These are phyloP conservation scores for Prunus dulcis DNA, from an alignment of 306 rosid species.

Conservation along the genomic window DNA sequence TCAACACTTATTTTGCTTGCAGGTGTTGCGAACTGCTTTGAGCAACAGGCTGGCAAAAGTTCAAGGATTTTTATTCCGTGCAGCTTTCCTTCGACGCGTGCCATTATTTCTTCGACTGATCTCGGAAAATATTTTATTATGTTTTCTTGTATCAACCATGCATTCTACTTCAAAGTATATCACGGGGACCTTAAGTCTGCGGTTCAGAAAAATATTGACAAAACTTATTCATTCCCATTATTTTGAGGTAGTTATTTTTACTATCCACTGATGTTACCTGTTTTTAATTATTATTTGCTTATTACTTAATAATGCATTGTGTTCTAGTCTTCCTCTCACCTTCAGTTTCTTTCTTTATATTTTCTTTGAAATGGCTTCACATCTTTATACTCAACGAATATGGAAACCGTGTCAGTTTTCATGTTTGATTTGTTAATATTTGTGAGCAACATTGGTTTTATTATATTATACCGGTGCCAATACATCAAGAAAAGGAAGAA, in stretches of 20 bases:
- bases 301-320: background rate
- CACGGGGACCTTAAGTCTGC: constrained; percentile 90
- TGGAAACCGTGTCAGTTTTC: background rate
- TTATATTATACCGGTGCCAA: background rate
- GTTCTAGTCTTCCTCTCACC: background rate
- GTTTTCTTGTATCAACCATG: constrained; percentile 82
- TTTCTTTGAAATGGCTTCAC: background rate
- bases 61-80: constrained; percentile 97
- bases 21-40: constrained; percentile 88
- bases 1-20: constrained; percentile 26
- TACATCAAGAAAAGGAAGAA: background rate
- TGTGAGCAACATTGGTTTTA: background rate
- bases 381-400: background rate
- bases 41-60: constrained; percentile 99
- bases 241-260: constrained; percentile 69
- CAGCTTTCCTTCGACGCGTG: constrained; percentile 96
- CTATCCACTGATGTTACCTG: background rate
- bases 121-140: constrained; percentile 82
- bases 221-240: constrained; percentile 86
- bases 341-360: background rate
- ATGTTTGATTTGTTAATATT: background rate
- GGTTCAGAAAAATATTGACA: constrained; percentile 90
- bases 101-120: constrained; percentile 84
- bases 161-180: constrained; percentile 86
- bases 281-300: background rate